These are phyloP conservation scores for Gardenia jasminoides DNA, from an alignment of 257 asterid species.

Conservation along the genomic window DNA sequence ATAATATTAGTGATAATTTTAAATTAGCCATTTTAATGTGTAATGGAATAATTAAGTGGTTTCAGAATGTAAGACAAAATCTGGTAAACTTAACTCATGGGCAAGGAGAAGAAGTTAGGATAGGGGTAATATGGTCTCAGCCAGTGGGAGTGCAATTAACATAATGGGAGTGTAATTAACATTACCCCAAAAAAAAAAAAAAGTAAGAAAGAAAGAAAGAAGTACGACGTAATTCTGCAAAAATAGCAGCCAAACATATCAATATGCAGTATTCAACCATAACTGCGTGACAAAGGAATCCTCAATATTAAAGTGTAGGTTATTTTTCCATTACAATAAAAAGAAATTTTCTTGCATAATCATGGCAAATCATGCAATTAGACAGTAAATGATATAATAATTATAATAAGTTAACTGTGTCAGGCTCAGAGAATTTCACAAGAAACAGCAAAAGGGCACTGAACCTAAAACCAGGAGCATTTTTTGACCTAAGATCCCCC, in stretches of 20 bases:
- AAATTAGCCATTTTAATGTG: too few relatives aligned
- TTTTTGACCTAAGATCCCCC: neutral
- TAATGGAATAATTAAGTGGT: too few relatives aligned
- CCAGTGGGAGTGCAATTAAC: too few relatives aligned
- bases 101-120: too few relatives aligned
- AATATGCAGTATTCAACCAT: neutral
- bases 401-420: neutral
- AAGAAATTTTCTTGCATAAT: neutral
- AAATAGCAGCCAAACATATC: neutral
- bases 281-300: neutral
- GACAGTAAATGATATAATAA: neutral
- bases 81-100: too few relatives aligned
- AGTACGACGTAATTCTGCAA: neutral
- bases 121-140: too few relatives aligned
- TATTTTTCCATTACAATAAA: neutral
- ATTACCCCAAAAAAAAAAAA: too few relatives aligned
- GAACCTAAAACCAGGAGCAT: neutral
- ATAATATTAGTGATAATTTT: too few relatives aligned
- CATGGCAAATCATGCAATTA: neutral
- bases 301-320: neutral
- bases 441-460: neutral
- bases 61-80: too few relatives aligned
- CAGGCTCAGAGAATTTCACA: neutral
- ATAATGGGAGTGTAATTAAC: too few relatives aligned
- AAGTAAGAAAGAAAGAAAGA: too few relatives aligned